Evolutionary conservation across 1,139 yeast genomes (phyloP), one percentile per base, ranked within the genome.

Genomic region (Scheffersomyces insectosa): DNA sequence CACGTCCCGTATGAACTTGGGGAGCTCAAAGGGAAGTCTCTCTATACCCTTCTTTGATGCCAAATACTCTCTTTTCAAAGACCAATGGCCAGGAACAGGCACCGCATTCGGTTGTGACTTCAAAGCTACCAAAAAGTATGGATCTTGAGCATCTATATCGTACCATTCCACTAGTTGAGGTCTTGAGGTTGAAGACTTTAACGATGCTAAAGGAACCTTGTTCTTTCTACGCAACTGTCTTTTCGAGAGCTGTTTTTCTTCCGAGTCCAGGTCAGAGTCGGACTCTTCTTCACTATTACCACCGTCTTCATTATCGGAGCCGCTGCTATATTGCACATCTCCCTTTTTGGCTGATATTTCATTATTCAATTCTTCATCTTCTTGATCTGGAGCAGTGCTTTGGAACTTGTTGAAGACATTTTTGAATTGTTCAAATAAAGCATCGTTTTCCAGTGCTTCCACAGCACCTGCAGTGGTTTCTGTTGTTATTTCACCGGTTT

Each of bases 51-150:
- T 75, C 51, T 83, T 77, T 0, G 84, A 75, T 0, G 93, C 74
- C n/a, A 93, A 67, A 53, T 85, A 91, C 39, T 88, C 97, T 41
- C 88, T 68, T 57, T 89, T 89, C 11, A 77, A 68, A 44, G 80
- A 81, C 99, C 99, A 93, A 60, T 90, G 96, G 0, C 67, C 62
- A 0, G 99, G 98, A 0, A 91, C 90, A 1, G 83, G 88, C 0
- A 91, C 83, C 2, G 71, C 75, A 51, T 89, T 88, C 38, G 82
- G 82, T 35, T 73, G 70, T 0, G 85, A 70, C 57, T 91, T 93
- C 44, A 93, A 64, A 11, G 76, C 68, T 0, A 88, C 80, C 12
- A 83, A 70, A 23, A 90, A 61, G 40, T 70, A 67, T 1, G 99
- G 97, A 56, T 89, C 95, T 3, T 73, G 75, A 0, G 98, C 87